Conservation (phyloP, 2,329 filamentous ascomycete genomes). For the Cladophialophora immunda region DNA sequence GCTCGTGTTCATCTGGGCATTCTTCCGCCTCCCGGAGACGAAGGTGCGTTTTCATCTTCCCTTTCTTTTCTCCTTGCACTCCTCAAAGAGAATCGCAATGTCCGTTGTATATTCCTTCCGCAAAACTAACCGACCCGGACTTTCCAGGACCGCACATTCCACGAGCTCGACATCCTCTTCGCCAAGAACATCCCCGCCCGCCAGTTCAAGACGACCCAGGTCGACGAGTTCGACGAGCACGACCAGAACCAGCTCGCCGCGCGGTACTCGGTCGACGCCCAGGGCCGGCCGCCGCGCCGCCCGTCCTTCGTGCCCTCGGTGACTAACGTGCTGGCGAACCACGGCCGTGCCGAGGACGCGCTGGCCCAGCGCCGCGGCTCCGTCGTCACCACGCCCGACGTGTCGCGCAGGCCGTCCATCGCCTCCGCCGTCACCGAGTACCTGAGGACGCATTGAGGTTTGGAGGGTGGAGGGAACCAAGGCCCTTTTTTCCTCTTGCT, state of each 20-base stretch:
- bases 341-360: constrained; percentile 29
- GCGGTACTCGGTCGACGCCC: constrained; percentile 21
- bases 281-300: neutral
- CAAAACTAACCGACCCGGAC: neutral
- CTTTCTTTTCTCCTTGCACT: neutral
- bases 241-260: constrained; percentile 27
- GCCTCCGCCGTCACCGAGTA: constrained; percentile 29
- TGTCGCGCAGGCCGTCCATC: constrained; percentile 20
- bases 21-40: constrained; percentile 45
- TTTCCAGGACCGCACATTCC: constrained; percentile 22
- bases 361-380: constrained; percentile 22
- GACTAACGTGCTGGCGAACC: constrained; percentile 21
- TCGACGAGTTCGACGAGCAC: constrained; percentile 33
- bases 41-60: constrained; percentile 48
- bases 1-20: constrained; percentile 48
- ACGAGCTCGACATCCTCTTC: constrained; percentile 36
- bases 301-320: constrained; percentile 29
- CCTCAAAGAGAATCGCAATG: no score
- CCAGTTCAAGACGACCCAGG: constrained; percentile 29
- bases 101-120: no score
- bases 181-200: constrained; percentile 30
- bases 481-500: neutral
- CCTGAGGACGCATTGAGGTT: constrained; percentile 16
- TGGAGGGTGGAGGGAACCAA: neutral
- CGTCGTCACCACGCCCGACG: neutral